Evolutionary conservation across 2,329 filamentous ascomycete species (phyloP).

Genomic region (Gaeumannomyces sp.): DNA sequence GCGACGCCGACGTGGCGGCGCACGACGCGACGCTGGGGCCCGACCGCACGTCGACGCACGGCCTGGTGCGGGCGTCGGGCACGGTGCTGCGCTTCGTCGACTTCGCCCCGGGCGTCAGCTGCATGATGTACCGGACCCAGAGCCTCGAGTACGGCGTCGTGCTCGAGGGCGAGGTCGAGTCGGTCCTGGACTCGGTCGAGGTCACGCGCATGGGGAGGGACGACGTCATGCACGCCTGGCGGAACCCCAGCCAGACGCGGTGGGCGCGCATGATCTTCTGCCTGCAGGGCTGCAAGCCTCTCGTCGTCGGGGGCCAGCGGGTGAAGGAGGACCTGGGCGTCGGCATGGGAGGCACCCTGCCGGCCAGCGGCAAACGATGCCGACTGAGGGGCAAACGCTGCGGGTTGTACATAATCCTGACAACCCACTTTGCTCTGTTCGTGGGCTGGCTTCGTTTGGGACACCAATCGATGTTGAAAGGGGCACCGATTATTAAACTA

Average conservation of each 20-base stretch:
- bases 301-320: slow-evolving; percentile 13
- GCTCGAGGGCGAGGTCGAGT: slow-evolving; percentile 15
- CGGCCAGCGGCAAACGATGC: slow-evolving; percentile 14
- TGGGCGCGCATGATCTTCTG: slow-evolving; percentile 42
- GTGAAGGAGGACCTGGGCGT: slow-evolving; percentile 15
- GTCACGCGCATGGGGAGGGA: slow-evolving; percentile 14
- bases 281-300: slow-evolving; percentile 29
- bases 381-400: too few species aligned
- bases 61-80: slow-evolving; percentile 16
- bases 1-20: slow-evolving; percentile 15
- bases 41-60: slow-evolving; percentile 11
- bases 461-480: too few species aligned
- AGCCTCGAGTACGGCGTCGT: slow-evolving; percentile 20
- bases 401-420: too few species aligned
- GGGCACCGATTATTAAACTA: too few species aligned
- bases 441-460: too few species aligned
- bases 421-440: too few species aligned
- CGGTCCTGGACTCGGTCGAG: slow-evolving; percentile 17
- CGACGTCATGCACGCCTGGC: slow-evolving; percentile 44
- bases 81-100: slow-evolving; percentile 22
- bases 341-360: slow-evolving; percentile 11
- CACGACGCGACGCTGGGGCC: slow-evolving; percentile 15
- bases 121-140: slow-evolving; percentile 24
- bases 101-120: slow-evolving; percentile 25
- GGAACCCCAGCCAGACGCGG: slow-evolving; percentile 38